Conservation (phyloP, 257 asterid species). For the Forsythia suspensa region DNA sequence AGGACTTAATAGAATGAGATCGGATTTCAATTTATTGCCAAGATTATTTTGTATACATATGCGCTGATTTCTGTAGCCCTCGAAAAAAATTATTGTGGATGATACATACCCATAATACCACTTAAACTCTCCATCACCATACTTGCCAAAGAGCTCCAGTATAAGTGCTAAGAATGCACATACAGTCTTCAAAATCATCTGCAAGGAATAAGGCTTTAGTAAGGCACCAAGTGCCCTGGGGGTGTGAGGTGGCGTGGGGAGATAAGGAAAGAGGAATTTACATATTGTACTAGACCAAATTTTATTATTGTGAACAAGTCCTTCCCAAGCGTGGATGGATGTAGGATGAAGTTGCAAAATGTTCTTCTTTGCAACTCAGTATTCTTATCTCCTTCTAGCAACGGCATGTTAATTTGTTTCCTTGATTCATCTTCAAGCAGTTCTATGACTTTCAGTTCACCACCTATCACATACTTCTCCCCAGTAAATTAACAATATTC, state of each 20-base stretch:
- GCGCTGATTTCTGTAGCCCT: background rate
- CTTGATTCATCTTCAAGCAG: conserved; percentile 74
- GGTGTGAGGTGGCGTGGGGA: background rate
- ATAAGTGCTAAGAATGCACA: conserved; percentile 80
- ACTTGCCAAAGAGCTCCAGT: conserved; percentile 80
- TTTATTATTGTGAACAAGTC: conserved; percentile 67
- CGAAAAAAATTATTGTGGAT: background rate
- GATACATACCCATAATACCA: conserved; percentile 83
- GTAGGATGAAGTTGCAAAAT: conserved; percentile 53
- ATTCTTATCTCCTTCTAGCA: conserved; percentile 52
- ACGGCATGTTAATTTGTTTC: conserved; percentile 52
- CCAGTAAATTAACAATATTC: background rate
- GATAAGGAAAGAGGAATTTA: conserved; percentile 30
- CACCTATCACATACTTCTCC: conserved; percentile 52
- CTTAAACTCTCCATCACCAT: conserved; percentile 90
- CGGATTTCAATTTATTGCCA: background rate
- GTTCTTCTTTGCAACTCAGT: conserved; percentile 32
- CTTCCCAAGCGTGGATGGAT: conserved; percentile 66
- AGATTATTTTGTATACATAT: background rate
- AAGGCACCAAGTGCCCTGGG: background rate
- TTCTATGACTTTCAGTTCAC: conserved; percentile 58
- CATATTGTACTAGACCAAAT: conserved; percentile 95
- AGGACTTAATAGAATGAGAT: background rate
- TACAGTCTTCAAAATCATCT: conserved; percentile 93
- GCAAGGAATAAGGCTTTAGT: conserved; percentile 22